phyloP scores from a whole-genome alignment of 495 filamentous ascomycete genomes.

The Podospora tetraspora region DNA sequence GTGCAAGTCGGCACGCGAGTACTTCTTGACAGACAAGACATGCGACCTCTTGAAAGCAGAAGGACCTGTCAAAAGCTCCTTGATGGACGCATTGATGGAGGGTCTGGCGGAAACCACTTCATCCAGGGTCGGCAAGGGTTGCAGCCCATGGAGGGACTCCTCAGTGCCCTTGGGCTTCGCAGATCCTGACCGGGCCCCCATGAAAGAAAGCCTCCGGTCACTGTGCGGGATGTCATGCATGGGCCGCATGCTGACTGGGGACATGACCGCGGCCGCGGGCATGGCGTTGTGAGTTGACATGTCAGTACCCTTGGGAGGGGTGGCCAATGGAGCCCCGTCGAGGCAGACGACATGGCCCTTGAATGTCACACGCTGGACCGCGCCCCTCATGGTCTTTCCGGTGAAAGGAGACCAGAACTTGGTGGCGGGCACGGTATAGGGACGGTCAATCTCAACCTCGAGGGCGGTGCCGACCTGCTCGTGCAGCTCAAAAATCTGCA shows the following conservation, averaged over 20 bases:
- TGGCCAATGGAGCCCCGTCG: constrained; percentile 58
- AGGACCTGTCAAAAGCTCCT: constrained; percentile 62
- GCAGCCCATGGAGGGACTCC: constrained; percentile 9
- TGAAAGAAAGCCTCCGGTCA: constrained; percentile 20
- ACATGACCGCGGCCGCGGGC: constrained; percentile 39
- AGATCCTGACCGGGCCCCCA: constrained; percentile 17
- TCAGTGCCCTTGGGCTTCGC: constrained; percentile 19
- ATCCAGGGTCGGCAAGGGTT: constrained; percentile 19
- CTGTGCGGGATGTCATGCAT: constrained; percentile 24
- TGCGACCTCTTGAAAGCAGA: constrained; percentile 83
- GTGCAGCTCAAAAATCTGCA: constrained; percentile 80
- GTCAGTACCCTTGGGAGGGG: constrained; percentile 59
- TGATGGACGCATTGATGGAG: constrained; percentile 41
- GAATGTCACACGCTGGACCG: constrained; percentile 75
- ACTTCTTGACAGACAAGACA: constrained; percentile 84
- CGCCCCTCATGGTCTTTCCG: constrained; percentile 64
- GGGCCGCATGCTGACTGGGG: constrained; percentile 45
- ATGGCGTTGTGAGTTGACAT: constrained; percentile 67
- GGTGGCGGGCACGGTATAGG: constrained; percentile 53
- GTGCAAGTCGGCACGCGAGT: constrained; percentile 79
- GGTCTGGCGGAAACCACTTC: constrained; percentile 48
- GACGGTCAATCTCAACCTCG: constrained; percentile 69
- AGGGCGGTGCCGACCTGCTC: constrained; percentile 70
- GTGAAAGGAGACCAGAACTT: constrained; percentile 69
- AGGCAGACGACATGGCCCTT: constrained; percentile 71